Conservation (phyloP, 345 rosid genomes). For the Noccaea caerulescens region DNA sequence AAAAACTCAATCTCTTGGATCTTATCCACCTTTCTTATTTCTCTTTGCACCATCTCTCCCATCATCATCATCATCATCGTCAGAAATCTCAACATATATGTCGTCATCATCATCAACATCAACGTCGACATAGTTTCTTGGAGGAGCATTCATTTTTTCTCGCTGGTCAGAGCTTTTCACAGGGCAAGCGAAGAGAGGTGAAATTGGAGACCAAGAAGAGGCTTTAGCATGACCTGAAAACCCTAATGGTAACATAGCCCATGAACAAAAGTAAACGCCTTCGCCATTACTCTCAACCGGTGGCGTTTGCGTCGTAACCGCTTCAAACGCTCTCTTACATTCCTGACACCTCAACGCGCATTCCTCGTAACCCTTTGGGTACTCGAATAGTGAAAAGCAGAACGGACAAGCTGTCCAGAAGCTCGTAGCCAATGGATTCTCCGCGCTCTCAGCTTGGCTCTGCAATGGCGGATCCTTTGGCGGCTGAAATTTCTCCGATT, state of each 20-base stretch:
- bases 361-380: constrained; percentile 67
- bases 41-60: constrained; percentile 42
- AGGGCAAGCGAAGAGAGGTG: constrained; percentile 55
- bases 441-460: constrained; percentile 42
- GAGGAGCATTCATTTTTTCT: constrained; percentile 5
- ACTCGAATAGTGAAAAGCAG: constrained; percentile 72
- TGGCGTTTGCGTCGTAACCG: constrained; percentile 63
- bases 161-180: constrained; percentile 24
- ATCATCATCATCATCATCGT: constrained; percentile 57
- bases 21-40: constrained; percentile 62
- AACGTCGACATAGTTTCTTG: constrained; percentile 33
- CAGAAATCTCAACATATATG: constrained; percentile 10
- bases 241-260: constrained; percentile 72
- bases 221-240: constrained; percentile 44
- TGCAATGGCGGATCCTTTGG: constrained; percentile 39
- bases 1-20: constrained; percentile 64
- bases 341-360: constrained; percentile 72
- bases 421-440: constrained; percentile 39
- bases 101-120: constrained; percentile 33
- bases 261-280: constrained; percentile 62
- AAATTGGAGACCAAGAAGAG: constrained; percentile 65
- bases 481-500: constrained; percentile 37
- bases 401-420: constrained; percentile 93
- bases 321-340: constrained; percentile 76
- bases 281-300: constrained; percentile 52